Percentiles rank a stretch among this genome's conserved stretches.
Evolutionary conservation across 352 stramenopile species (phyloP).

Genomic region (Globisporangium irregulare): DNA sequence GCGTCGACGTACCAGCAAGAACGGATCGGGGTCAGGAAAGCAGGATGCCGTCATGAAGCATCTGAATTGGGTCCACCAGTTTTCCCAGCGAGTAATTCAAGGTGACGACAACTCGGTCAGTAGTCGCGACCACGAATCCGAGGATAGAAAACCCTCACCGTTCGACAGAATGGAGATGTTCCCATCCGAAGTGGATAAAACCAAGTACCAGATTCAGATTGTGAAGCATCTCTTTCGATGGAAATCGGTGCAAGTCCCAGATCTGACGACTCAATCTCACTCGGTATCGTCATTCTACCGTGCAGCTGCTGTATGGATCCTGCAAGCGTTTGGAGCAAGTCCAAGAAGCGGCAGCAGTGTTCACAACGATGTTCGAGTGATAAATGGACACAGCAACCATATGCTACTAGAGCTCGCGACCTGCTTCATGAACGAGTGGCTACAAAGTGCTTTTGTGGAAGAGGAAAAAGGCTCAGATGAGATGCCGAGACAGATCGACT

Average conservation of each 20-base stretch:
- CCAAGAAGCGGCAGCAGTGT: background rate
- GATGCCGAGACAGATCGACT: background rate
- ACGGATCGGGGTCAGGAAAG: background rate
- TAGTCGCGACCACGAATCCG: background rate
- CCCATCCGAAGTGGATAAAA: background rate
- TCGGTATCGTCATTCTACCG: constrained; percentile 1
- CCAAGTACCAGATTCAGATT: background rate
- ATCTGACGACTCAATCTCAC: constrained; percentile 1
- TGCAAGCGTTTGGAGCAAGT: background rate
- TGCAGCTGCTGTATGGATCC: background rate
- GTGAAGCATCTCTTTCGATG: constrained; percentile 15
- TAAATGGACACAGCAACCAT: background rate
- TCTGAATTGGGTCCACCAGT: constrained; percentile 6
- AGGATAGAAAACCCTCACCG: background rate
- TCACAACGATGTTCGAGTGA: background rate
- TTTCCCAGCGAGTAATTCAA: background rate
- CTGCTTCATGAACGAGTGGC: constrained; percentile 10
- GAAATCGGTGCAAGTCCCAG: constrained; percentile 2
- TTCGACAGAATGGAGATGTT: background rate
- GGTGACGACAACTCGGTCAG: too few species aligned
- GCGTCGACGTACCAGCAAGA: background rate
- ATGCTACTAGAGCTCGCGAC: constrained; percentile 6
- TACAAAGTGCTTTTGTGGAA: background rate
- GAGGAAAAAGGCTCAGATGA: background rate
- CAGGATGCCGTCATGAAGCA: background rate